Conservation (phyloP, 2,329 filamentous ascomycete genomes). For the Pyrenophora graminea region DNA sequence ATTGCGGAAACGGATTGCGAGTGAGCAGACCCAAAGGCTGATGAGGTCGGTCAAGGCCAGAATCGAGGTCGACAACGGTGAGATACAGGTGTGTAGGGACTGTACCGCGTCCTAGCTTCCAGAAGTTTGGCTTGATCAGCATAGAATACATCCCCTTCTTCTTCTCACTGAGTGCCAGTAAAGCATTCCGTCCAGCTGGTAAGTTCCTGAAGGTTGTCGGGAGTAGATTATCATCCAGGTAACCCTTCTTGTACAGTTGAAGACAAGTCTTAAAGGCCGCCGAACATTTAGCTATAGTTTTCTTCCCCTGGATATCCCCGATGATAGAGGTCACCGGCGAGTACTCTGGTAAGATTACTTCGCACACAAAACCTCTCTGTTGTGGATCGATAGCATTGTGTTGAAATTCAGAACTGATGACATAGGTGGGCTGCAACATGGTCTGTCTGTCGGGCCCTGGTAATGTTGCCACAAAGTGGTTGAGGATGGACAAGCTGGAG, state of each 20-base stretch:
- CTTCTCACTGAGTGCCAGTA: conserved; percentile 78
- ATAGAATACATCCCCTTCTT: conserved; percentile 75
- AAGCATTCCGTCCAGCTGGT: conserved; percentile 84
- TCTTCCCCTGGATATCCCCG: conserved; percentile 68
- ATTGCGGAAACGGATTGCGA: conserved; percentile 63
- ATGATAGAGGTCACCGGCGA: conserved; percentile 71
- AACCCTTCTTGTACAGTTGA: conserved; percentile 65
- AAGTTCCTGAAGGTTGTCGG: conserved; percentile 73
- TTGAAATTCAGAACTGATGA: conserved; percentile 50
- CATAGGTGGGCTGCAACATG: conserved; percentile 60
- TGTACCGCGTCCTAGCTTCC: conserved; percentile 57
- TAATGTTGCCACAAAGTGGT: conserved; percentile 73
- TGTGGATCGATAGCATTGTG: conserved; percentile 10
- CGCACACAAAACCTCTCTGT: conserved; percentile 58
- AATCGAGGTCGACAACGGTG: conserved; percentile 65
- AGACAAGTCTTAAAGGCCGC: conserved; percentile 86
- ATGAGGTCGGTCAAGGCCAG: conserved; percentile 62
- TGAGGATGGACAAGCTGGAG: conserved; percentile 72
- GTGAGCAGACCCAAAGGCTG: conserved; percentile 73
- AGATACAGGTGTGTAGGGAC: conserved; percentile 62
- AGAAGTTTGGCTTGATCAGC: conserved; percentile 76
- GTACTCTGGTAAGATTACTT: conserved; percentile 75
- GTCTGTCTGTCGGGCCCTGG: conserved; percentile 56
- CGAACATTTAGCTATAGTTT: conserved; percentile 80
- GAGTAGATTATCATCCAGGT: conserved; percentile 74